phyloP scores from a whole-genome alignment of 129 eudicot species.

The Helichrysum umbraculigerum region DNA sequence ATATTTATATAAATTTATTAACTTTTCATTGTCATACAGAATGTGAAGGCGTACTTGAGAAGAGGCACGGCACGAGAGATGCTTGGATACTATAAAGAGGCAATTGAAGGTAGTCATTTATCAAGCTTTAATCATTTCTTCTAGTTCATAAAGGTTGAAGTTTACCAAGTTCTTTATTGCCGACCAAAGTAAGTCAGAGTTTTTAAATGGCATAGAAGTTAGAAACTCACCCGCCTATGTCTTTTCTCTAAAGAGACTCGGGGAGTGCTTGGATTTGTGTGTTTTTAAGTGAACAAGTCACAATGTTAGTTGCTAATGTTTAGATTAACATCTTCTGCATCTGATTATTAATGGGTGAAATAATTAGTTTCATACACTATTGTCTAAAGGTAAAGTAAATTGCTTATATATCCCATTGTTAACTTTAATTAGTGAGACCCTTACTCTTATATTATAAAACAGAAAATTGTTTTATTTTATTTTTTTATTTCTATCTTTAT shows the following conservation, averaged over 20 bases:
- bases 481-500: not conserved
- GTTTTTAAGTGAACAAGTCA: not conserved
- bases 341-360: not conserved
- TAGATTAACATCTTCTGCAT: not conserved
- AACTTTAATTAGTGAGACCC: not conserved
- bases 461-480: not conserved
- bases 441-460: not conserved
- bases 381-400: not conserved
- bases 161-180: not conserved
- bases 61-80: constrained; percentile 94
- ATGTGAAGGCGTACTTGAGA: constrained; percentile 78
- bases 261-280: not conserved
- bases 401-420: not conserved
- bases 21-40: constrained; percentile 44
- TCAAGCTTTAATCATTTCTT: not conserved
- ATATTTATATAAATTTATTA: not conserved
- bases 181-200: not conserved
- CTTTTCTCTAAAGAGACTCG: constrained; percentile 8
- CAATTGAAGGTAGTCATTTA: constrained; percentile 59
- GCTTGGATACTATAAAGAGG: constrained; percentile 83
- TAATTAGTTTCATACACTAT: not conserved
- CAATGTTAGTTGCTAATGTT: not conserved
- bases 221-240: constrained; percentile 14
- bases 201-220: not conserved
- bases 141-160: not conserved